phyloP scores from a whole-genome alignment of 768 basidiomycete genomes.

The Phaeotremella skinneri region DNA sequence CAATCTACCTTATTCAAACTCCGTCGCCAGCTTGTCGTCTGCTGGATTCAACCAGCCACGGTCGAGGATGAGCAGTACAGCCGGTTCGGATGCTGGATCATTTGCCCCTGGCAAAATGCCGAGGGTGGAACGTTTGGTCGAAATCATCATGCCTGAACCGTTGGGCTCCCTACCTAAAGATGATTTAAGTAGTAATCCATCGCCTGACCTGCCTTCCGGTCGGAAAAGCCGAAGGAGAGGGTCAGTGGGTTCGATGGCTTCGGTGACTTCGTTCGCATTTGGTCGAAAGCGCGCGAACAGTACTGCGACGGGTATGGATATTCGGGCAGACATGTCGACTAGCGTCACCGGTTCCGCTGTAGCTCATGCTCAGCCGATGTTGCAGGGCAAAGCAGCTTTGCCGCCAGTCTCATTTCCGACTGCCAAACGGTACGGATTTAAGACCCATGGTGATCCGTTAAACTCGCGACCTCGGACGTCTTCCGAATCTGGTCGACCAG shows the following conservation, averaged over 20 bases:
- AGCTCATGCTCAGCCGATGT: conserved; percentile 16
- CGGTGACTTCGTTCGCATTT: conserved; percentile 28
- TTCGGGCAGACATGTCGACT: not conserved
- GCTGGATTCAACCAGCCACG: conserved; percentile 7
- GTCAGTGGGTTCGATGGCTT: conserved; percentile 35
- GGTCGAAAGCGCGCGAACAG: conserved; percentile 34
- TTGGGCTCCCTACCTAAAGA: conserved; percentile 25
- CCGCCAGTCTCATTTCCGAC: conserved; percentile 46
- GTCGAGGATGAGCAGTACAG: conserved; percentile 27
- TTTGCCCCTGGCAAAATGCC: conserved; percentile 25
- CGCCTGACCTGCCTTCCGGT: not conserved
- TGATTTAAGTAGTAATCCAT: conserved; percentile 8
- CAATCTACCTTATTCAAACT: conserved; percentile 17
- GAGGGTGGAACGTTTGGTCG: conserved; percentile 41
- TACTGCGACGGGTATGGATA: conserved; percentile 4
- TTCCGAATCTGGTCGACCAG: conserved; percentile 45
- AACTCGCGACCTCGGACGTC: conserved; percentile 23
- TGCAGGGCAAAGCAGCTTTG: conserved; percentile 27
- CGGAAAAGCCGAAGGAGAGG: conserved; percentile 23
- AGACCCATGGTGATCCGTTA: conserved; percentile 29
- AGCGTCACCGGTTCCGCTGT: not conserved
- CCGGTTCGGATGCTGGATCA: conserved; percentile 31
- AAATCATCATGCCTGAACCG: conserved; percentile 51
- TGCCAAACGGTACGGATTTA: conserved; percentile 50
- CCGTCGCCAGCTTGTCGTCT: conserved; percentile 16